phyloP scores from a whole-genome alignment of 305 asterid species.

The Nicotiana rustica region DNA sequence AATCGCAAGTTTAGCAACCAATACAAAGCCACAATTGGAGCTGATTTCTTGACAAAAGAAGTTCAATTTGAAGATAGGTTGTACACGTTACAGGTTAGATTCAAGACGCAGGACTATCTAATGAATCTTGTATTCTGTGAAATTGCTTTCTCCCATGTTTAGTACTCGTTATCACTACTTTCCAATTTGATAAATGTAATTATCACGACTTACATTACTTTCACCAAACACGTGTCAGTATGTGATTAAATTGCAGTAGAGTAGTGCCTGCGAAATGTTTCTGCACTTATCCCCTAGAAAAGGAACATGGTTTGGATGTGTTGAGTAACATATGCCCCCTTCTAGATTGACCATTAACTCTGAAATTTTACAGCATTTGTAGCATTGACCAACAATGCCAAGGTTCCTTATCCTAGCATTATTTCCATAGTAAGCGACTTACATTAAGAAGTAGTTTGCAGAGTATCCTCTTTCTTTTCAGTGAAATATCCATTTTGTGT shows the following conservation, averaged over 20 bases:
- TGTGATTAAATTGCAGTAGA: background rate
- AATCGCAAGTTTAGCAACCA: slow-evolving; percentile 76
- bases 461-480: background rate
- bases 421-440: background rate
- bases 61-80: slow-evolving; percentile 76
- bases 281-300: too few relatives aligned
- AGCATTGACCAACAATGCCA: background rate
- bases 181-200: background rate
- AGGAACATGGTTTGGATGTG: background rate
- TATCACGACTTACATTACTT: background rate
- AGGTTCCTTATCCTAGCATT: background rate
- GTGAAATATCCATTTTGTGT: background rate
- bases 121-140: background rate
- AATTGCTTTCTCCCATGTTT: background rate
- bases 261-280: background rate
- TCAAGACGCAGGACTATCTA: background rate
- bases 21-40: slow-evolving; percentile 88
- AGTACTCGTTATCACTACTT: background rate
- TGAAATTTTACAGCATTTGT: background rate
- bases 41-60: slow-evolving; percentile 86
- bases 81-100: slow-evolving; percentile 71
- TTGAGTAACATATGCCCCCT: background rate
- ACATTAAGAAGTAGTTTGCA: background rate
- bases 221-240: background rate
- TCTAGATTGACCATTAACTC: background rate